Evolutionary conservation across 352 stramenopile genomes (phyloP).

Genomic region (Globisporangium acanthophoron): DNA sequence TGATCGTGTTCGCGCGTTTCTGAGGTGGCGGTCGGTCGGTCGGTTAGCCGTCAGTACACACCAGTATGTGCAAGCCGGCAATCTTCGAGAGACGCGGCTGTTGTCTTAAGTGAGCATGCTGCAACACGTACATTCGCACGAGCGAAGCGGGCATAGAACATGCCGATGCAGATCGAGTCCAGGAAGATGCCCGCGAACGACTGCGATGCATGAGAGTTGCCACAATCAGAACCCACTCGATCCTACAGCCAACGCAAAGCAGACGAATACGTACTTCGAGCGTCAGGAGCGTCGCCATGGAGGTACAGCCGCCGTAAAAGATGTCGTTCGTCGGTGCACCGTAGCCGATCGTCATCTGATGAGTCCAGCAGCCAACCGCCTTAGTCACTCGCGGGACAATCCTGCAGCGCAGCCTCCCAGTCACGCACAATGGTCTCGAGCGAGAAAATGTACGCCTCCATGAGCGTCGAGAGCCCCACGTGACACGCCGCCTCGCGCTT

Average conservation of each 20-base stretch:
- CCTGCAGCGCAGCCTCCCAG: too few relatives aligned
- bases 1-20: slow-evolving; percentile 83
- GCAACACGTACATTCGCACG: slow-evolving; percentile 57
- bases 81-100: not conserved
- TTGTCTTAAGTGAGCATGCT: not conserved
- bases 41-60: too few relatives aligned
- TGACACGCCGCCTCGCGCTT: slow-evolving; percentile 55
- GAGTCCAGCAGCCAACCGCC: not conserved
- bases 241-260: not conserved
- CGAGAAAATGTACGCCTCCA: slow-evolving; percentile 84
- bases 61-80: not conserved
- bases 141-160: slow-evolving; percentile 82
- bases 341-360: slow-evolving; percentile 86
- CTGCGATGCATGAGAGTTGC: slow-evolving; percentile 14
- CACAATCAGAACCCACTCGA: too few relatives aligned
- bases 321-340: slow-evolving; percentile 84
- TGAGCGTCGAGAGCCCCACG: slow-evolving; percentile 65
- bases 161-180: slow-evolving; percentile 83
- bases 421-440: slow-evolving; percentile 79
- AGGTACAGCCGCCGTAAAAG: slow-evolving; percentile 80
- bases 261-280: slow-evolving; percentile 38
- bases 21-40: slow-evolving; percentile 12
- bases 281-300: slow-evolving; percentile 72
- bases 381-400: not conserved
- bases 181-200: slow-evolving; percentile 84